These are phyloP conservation scores for Ploettnerulaceae sp. DNA, from an alignment of 2,329 filamentous ascomycete species.

Conservation along the genomic window DNA sequence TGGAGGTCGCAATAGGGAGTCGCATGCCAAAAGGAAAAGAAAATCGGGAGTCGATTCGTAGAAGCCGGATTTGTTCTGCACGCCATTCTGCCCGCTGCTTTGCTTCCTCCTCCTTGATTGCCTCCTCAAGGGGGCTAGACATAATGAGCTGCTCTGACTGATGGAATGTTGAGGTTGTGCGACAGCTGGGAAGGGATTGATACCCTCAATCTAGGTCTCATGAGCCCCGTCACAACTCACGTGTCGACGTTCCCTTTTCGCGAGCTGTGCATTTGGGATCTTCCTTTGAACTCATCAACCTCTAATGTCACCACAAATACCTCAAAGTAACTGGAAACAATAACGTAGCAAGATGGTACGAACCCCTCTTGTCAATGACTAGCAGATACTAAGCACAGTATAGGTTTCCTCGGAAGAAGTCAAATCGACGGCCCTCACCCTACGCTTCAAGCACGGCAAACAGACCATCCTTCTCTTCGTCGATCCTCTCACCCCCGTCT, in stretches of 20 bases:
- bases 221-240: neutral
- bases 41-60: slow-evolving; percentile 37
- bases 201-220: no score
- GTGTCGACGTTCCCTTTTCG: slow-evolving; percentile 5
- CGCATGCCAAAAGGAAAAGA: slow-evolving; percentile 62
- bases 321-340: neutral
- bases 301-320: neutral
- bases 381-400: slow-evolving; percentile 7
- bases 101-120: slow-evolving; percentile 17
- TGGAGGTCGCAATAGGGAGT: slow-evolving; percentile 57
- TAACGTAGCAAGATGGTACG: neutral
- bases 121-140: slow-evolving; percentile 12
- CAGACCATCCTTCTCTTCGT: slow-evolving; percentile 67
- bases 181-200: neutral
- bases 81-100: slow-evolving; percentile 9
- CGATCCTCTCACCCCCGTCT: slow-evolving; percentile 52
- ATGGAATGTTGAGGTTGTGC: slow-evolving; percentile 17
- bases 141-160: slow-evolving; percentile 14
- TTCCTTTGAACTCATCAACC: neutral
- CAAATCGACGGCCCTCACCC: slow-evolving; percentile 52
- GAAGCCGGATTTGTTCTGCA: slow-evolving; percentile 13
- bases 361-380: neutral
- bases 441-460: slow-evolving; percentile 69
- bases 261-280: neutral
- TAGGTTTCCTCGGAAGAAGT: slow-evolving; percentile 17